phyloP scores from a whole-genome alignment of 352 stramenopile genomes.

The Phytopythium kandeliae region DNA sequence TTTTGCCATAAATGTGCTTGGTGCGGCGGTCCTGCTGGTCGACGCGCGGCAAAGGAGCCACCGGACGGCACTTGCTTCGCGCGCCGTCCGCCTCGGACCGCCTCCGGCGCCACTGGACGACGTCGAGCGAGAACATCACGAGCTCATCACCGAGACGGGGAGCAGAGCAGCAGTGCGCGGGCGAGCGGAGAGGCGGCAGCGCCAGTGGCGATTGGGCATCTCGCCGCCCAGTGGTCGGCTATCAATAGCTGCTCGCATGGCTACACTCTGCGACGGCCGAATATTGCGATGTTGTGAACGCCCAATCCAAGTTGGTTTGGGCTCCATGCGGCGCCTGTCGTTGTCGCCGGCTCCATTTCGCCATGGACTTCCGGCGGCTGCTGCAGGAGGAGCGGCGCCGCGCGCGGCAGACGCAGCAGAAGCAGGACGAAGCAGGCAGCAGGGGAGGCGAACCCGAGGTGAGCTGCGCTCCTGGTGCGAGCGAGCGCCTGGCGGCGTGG shows the following conservation, averaged over 20 bases:
- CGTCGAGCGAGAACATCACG: constrained; percentile 57
- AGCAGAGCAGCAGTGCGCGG: background rate
- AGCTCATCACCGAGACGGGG: background rate
- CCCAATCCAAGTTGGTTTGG: background rate
- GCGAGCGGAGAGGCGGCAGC: background rate
- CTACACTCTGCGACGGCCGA: background rate
- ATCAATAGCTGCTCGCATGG: constrained; percentile 4
- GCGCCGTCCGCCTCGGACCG: constrained; percentile 29
- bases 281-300: background rate
- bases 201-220: background rate
- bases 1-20: constrained; percentile 56
- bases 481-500: background rate
- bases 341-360: no score
- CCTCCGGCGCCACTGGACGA: constrained; percentile 36
- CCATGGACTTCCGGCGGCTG: constrained; percentile 51
- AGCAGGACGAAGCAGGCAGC: background rate
- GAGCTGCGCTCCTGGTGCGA: background rate
- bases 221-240: background rate
- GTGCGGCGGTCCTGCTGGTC: constrained; percentile 23
- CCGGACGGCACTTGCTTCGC: constrained; percentile 18
- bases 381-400: constrained; percentile 45
- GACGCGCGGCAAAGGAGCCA: constrained; percentile 14
- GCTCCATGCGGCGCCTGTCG: no score
- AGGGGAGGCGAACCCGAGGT: background rate
- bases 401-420: constrained; percentile 12